Base-by-base conservation (phyloP, 306 rosid species). In the Ceratonia siliqua region DNA sequence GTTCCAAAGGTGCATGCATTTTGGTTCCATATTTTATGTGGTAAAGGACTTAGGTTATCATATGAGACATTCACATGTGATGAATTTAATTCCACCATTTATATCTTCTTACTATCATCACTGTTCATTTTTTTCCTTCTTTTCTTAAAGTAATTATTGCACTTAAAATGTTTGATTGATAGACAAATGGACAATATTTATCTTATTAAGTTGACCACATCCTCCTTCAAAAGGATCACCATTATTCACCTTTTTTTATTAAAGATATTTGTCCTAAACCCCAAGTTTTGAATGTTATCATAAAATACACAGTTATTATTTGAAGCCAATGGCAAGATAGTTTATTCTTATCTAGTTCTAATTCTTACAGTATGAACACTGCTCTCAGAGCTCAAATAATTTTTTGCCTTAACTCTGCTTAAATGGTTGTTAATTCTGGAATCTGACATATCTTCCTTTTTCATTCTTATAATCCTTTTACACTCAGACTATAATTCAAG, bases 1-100 rank as follows among this genome's bases (percentile, higher is more conserved):
- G 87, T 92, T 20, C 97, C 96, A 17, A 92, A 85, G 97, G 96
- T 75, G 32, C 32, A 4, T 28, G 32, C 32, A 28, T 28, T 28
- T 28, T 28, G 2, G 32, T 28, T 28, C 32, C 4, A 2, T 28
- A 28, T 28, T 28, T 28, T 28, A 1, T 28, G 32, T 28, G 32
- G 32, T 28, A 28, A 55, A 6, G 55, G 53, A 39, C 53, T 62
- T 28, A 28, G 32, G 32, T 28, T 28, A 28, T 28, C 32, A 28
- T 28, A 4, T 28, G 32, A 28, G 32, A 28, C 32, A 28, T 4
- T 4, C 4, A 1, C n/a, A n/a, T n/a, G 2, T 30, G 35, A 6
- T 28, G 32, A 28, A 4, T 1, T 4, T 4, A 28, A 28, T 28
- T 28, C 4, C 2, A 28, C 4, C 32, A 28, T 28, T 4, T 1